A percentile compares a stretch with the other conserved stretches of the same genome.
Conservation (phyloP, 1,139 yeast genomes). For the Blastobotrys serpentis region DNA sequence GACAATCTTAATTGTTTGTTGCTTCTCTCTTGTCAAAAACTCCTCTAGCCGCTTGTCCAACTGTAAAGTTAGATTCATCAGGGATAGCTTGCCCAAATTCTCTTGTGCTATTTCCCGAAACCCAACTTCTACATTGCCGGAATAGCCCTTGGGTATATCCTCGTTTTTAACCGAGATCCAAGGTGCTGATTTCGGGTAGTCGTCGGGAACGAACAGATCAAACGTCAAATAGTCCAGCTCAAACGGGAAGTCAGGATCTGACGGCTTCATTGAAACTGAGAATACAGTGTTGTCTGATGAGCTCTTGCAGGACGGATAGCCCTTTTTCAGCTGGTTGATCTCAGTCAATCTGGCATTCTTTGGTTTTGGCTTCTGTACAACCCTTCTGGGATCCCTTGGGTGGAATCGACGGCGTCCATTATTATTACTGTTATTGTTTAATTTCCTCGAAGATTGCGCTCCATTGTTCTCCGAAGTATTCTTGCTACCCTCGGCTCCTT, state of each 20-base stretch:
- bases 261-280: conserved; percentile 44
- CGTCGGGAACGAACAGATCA: conserved; percentile 53
- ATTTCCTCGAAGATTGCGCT: background rate
- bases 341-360: conserved; percentile 18
- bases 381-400: conserved; percentile 16
- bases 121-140: conserved; percentile 65
- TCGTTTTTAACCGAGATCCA: conserved; percentile 51
- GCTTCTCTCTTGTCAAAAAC: conserved; percentile 58
- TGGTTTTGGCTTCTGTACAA: conserved; percentile 26
- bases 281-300: conserved; percentile 18
- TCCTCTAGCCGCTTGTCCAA: conserved; percentile 58
- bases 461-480: background rate
- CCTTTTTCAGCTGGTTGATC: conserved; percentile 17
- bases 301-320: conserved; percentile 15
- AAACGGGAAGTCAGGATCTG: conserved; percentile 75
- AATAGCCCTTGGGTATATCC: conserved; percentile 71
- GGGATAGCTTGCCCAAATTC: conserved; percentile 39
- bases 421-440: too few relatives aligned
- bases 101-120: conserved; percentile 51
- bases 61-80: conserved; percentile 54
- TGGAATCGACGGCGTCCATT: background rate
- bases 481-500: background rate
- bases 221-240: conserved; percentile 54
- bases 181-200: conserved; percentile 49
- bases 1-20: conserved; percentile 54